A percentile compares a stretch with the other conserved stretches of the same genome.
phyloP scores from a whole-genome alignment of 2,329 filamentous ascomycete genomes.

The Cercospora janseana region DNA sequence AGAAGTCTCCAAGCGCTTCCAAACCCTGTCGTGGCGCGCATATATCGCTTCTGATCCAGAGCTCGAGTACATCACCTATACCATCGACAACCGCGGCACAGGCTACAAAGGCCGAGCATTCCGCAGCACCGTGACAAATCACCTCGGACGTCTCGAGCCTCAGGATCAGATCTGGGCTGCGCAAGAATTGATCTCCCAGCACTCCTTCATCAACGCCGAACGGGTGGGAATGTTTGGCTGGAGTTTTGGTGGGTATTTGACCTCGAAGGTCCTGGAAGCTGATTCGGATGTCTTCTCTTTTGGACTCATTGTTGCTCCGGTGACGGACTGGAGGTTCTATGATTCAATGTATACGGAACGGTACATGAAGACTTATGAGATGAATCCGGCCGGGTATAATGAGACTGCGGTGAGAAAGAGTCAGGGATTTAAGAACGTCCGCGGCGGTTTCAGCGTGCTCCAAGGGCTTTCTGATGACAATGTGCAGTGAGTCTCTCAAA shows the following conservation, averaged over 20 bases:
- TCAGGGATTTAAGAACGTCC: constrained; percentile 61
- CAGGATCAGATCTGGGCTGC: constrained; percentile 68
- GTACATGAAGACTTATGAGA: constrained; percentile 64
- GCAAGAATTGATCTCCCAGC: constrained; percentile 51
- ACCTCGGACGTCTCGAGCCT: constrained; percentile 63
- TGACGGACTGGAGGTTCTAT: constrained; percentile 69
- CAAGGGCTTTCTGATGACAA: constrained; percentile 70
- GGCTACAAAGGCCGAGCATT: constrained; percentile 63
- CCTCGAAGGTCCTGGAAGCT: constrained; percentile 64
- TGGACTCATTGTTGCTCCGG: constrained; percentile 63
- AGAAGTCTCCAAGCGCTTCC: constrained; percentile 58
- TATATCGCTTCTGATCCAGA: constrained; percentile 68
- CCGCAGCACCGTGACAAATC: constrained; percentile 56
- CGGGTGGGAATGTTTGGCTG: constrained; percentile 68
- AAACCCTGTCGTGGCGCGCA: constrained; percentile 56
- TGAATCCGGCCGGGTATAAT: constrained; percentile 61
- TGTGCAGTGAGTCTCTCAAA: constrained; percentile 50
- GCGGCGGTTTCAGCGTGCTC: constrained; percentile 60
- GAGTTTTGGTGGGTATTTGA: constrained; percentile 67
- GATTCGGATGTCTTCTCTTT: constrained; percentile 61
- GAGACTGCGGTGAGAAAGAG: constrained; percentile 58
- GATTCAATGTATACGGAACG: constrained; percentile 70
- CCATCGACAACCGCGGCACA: constrained; percentile 67
- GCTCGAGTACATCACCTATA: constrained; percentile 65
- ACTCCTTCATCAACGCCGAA: constrained; percentile 56